Conservation (phyloP, 164 flowering plant genomes). For the Malania oleifera region DNA sequence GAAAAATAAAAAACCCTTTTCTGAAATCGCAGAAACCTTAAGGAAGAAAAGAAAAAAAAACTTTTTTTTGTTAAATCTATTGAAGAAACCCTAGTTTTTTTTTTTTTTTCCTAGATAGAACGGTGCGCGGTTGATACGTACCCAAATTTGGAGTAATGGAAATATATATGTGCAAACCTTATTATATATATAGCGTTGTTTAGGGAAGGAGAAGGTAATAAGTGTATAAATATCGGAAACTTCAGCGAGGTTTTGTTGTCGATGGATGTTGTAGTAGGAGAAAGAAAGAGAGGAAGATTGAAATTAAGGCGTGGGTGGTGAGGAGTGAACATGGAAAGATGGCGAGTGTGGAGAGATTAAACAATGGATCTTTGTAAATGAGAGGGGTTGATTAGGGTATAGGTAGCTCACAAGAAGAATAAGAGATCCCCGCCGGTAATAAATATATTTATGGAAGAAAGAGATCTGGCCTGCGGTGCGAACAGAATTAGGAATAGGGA, state of each 20-base stretch:
- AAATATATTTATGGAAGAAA: too few relatives aligned
- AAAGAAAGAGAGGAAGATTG: neutral
- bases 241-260: neutral
- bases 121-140: too few relatives aligned
- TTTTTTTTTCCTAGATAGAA: neutral
- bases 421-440: slow-evolving; percentile 1
- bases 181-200: slow-evolving; percentile 2
- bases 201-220: slow-evolving; percentile 15
- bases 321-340: slow-evolving; percentile 26
- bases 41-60: neutral
- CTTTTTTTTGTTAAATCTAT: neutral
- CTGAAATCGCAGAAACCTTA: neutral
- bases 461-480: too few relatives aligned
- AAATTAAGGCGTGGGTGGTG: neutral
- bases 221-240: neutral
- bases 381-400: slow-evolving; percentile 18
- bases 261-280: neutral
- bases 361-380: neutral
- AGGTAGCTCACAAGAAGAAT: slow-evolving; percentile 37
- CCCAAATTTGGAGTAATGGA: too few relatives aligned
- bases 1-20: neutral
- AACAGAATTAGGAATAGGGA: too few relatives aligned
- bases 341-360: slow-evolving; percentile 9
- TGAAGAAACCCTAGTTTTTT: neutral
- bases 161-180: slow-evolving; percentile 9